Base-by-base conservation (phyloP, 1,284 basidiomycete genomes). In the Apiotrichum mycotoxinovorans region DNA sequence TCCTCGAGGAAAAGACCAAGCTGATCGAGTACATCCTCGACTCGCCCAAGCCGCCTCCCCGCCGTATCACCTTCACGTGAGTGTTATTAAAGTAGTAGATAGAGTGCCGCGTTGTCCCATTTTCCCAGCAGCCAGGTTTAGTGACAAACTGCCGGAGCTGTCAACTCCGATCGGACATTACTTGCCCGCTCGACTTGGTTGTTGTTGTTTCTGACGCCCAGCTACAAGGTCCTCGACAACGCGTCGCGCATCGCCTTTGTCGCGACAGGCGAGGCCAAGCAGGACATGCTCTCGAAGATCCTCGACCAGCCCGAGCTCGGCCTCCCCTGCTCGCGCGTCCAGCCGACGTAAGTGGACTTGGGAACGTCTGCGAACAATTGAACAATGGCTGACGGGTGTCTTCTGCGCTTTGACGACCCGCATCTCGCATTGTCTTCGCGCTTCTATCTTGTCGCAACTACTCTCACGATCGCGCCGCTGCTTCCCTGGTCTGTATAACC, bases 21-120 rank as follows among this genome's bases (percentile, higher is more conserved):
- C 98, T 95, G 95, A 91, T 99, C 23, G 92, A 92, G 1, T 89
- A 86, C 74, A 82, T 98, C 68, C 86, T 89, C 47, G 92, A 98
- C 79, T 89, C 88, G 51, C 96, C 96, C 35, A 98, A 98, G 79
- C 92, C 91, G 0, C 96, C 96, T 12, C 80, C 87, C 20, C 85
- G 83, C 67, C 85, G 96, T 60, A 89, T 98, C 77, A 97, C 93
- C 4, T 67, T 75, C 47, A 75, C 74, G 71, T 73, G 62, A 61
- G 72, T n/a, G n/a, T n/a, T n/a, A n/a, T n/a, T n/a, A n/a, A n/a
- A n/a, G n/a, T n/a, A n/a, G n/a, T n/a, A n/a, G n/a, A n/a, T n/a
- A n/a, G n/a, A n/a, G n/a, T n/a, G n/a, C n/a, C n/a, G n/a, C n/a
- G n/a, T n/a, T n/a, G 37, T n/a, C 8, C 37, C 37, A 38, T 11